Percentiles rank a stretch among this genome's conserved stretches.
These are phyloP conservation scores for Zizania latifolia DNA, from an alignment of 176 grass and related monocot species.

Conservation along the genomic window DNA sequence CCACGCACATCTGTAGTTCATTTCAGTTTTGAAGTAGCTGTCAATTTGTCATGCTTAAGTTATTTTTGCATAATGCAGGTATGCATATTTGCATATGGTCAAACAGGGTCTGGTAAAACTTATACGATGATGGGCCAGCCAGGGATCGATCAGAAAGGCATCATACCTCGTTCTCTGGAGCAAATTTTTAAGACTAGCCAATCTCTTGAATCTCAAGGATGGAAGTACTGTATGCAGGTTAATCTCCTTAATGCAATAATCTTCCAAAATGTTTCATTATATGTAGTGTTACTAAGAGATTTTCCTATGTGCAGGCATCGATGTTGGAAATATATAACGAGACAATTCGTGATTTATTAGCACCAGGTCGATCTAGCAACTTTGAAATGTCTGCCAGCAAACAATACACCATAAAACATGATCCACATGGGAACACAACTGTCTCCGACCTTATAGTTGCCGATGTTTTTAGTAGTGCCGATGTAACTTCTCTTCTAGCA, in stretches of 20 bases:
- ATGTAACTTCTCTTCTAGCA: conserved; percentile 57
- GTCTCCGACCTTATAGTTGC: conserved; percentile 73
- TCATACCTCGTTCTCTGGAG: conserved; percentile 85
- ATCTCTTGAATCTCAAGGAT: conserved; percentile 69
- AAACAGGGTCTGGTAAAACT: conserved; percentile 98
- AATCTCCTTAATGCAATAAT: neutral
- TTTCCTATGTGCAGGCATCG: conserved; percentile 53
- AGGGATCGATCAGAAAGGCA: conserved; percentile 55
- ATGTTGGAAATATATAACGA: conserved; percentile 99
- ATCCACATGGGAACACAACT: conserved; percentile 60
- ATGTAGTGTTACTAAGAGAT: neutral
- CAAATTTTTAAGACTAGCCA: conserved; percentile 80
- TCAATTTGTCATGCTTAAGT: conserved; percentile 7
- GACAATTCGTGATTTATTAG: conserved; percentile 83
- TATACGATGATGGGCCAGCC: conserved; percentile 97
- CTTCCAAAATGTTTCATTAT: neutral
- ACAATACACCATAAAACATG: conserved; percentile 83
- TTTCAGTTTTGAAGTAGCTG: neutral
- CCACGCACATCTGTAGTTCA: neutral
- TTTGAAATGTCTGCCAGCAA: conserved; percentile 41
- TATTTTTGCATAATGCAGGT: conserved; percentile 44
- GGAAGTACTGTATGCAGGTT: conserved; percentile 89
- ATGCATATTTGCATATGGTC: conserved; percentile 98
- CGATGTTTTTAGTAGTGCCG: conserved; percentile 56
- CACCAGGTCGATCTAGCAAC: conserved; percentile 25